phyloP scores from a whole-genome alignment of 345 rosid species.

The Pugionium dolabratum region DNA sequence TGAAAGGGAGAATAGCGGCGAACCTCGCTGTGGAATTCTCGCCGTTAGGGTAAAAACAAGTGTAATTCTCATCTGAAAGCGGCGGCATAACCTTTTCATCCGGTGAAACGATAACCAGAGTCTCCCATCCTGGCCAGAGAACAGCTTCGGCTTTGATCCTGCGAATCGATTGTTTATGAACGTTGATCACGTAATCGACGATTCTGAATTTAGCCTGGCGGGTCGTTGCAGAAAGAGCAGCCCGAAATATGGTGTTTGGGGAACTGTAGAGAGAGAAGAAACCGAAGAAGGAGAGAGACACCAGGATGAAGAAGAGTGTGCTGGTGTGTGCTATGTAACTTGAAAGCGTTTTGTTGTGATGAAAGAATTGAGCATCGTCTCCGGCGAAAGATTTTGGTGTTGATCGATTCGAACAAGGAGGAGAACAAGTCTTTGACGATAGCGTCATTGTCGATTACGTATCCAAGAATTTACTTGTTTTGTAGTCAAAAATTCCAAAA shows the following conservation, averaged over 20 bases:
- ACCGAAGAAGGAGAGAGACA: constrained; percentile 36
- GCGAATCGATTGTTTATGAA: constrained; percentile 25
- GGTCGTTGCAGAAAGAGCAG: constrained; percentile 11
- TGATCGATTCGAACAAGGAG: constrained; percentile 26
- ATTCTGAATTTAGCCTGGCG: constrained; percentile 5
- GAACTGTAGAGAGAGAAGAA: constrained; percentile 39
- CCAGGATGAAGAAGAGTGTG: constrained; percentile 39
- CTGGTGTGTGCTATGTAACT: constrained; percentile 35
- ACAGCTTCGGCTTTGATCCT: constrained; percentile 46
- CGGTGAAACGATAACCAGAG: constrained; percentile 51
- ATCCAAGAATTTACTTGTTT: constrained; percentile 27
- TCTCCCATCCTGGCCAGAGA: constrained; percentile 78
- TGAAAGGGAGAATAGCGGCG: constrained; percentile 50
- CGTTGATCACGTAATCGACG: constrained; percentile 21
- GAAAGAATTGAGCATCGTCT: constrained; percentile 17
- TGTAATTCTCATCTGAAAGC: constrained; percentile 20
- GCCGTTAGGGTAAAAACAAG: constrained; percentile 63
- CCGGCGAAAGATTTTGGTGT: constrained; percentile 17
- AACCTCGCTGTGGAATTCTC: constrained; percentile 56
- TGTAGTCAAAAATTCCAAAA: not conserved
- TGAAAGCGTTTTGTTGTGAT: not conserved
- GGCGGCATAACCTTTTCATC: not conserved
- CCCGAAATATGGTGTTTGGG: constrained; percentile 22
- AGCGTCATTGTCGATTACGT: constrained; percentile 31
- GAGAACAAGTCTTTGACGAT: constrained; percentile 27